Base-by-base conservation (phyloP, 2,329 filamentous ascomycete genomes). In the Alternaria atra region DNA sequence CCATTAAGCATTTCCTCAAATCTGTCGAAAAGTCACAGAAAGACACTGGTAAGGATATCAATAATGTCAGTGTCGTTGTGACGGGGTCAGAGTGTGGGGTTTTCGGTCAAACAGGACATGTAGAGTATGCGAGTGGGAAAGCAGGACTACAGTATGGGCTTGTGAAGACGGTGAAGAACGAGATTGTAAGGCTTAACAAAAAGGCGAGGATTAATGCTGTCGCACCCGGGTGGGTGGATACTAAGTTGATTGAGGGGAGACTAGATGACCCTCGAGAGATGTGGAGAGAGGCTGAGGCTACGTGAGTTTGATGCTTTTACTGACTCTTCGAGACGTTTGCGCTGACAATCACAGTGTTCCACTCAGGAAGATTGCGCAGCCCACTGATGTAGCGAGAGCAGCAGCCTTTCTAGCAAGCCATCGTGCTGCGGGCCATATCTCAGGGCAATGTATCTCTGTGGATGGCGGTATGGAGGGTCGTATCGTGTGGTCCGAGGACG, bases 1-100 rank as follows among this genome's bases (percentile, higher is more conserved):
- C 84, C 0, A 83, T 87, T 70, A 87, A 87, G 66, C 83, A 86
- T 60, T 87, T 86, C 70, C 73, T 87, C 6, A 80, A 75, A 32
- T 73, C 75, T 1, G 80, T 83, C 0, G 77, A 81, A 13, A 61
- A 68, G 4, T 60, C 70, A 2, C 84, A 86, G 63, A 67, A 5
- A 5, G 35, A 80, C 23, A 63, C 60, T 2, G 76, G 78, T 1
- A 69, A 70, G 34, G 81, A 84, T 60, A 60, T 86, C 4, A 69
- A 80, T 2, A 86, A 86, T 56, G 77, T 86, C 2, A 80, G 84
- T 6, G 82, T 87, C 51, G 81, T 87, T 0, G 79, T 87, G 8
- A 85, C 83, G 0, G 85, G 84, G 4, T 83, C 80, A n/a, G 84
- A 86, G 67, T 82, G 79, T 44, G 83, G 84, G 4, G 81, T 83